Base-by-base conservation (phyloP, 768 basidiomycete genomes). In the Exsudoporus frostii region DNA sequence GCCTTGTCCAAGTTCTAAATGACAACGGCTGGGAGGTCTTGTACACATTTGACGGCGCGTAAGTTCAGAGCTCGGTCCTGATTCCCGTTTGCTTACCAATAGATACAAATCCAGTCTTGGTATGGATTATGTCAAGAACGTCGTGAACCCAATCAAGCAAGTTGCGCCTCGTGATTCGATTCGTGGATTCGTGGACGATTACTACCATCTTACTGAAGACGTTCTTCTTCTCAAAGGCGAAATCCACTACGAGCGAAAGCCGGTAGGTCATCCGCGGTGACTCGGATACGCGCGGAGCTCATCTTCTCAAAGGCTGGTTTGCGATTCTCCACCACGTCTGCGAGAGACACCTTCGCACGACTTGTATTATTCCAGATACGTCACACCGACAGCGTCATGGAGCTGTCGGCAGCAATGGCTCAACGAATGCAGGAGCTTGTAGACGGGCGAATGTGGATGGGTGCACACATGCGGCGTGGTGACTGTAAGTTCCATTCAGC, bases 51-150 rank as follows among this genome's bases (percentile, higher is more conserved):
- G 66, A 71, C 5, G 75, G 75, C 48, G 66, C 69, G 74, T 76
- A 52, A 66, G 74, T 67, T 20, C 7, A 22, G 20, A 14, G 14
- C 19, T 40, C 3, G 6, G 10, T 36, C 25, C 10, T 20, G 25
- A 30, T 30, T 7, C 13, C 48, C 34, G 19, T 41, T 45, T 27
- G 5, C 53, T 67, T 22, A 67, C 36, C 29, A 25, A 38, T 22
- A 56, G 22, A 27, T 22, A 10, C 9, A 13, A 40, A 54, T 11
- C 15, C 48, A 78, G 76, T 32, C 63, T 70, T n/a, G 70, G 74
- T 17, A 73, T 76, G 74, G 76, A 78, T 20, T 73, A 57, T 55
- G 68, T 74, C 22, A 76, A 78, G 59, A 71, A 73, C 19, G 74
- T 77, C 32, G 71, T 74, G 11, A 61, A 63, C 33, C 73, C 76